Evolutionary conservation across 78 protist species (phyloP), one percentile per base, ranked within the genome.

Genomic region (Kipferlia bialata): DNA sequence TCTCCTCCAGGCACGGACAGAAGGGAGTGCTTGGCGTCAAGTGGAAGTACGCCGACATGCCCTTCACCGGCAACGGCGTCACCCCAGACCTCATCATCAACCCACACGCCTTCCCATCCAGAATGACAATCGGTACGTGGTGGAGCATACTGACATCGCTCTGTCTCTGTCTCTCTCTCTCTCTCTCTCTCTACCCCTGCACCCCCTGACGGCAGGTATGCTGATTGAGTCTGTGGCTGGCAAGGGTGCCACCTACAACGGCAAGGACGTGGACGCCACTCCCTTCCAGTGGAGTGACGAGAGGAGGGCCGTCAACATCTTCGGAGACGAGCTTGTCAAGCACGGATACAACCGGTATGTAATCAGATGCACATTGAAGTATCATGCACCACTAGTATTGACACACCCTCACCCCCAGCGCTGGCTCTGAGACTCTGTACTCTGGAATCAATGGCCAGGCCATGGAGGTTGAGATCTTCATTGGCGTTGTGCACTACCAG

Each of bases 61-160:
- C 99, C 29, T 96, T 94, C 83, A 69, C 93, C 22, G 95, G 87
- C 56, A 36, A 70, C 18, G 98, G 98, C 55, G 62, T 93, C 33
- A 54, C n/a, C 31, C 96, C 97, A 1, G 97, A 96, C 68, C 76
- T 93, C 38, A 73, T 96, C 77, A 91, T 96, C 87, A 96, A 96
- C 79, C 99, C 99, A 34, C 93, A 96, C 79, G 95, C 93, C 32
- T 84, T 84, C 76, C 89, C 98, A n/a, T 92, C 98, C 16, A 91
- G 99, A 45, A 96, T 96, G 99, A 96, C 99, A 13, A 93, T 96
- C 33, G 87, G 86, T n/a, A n/a, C n/a, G n/a, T n/a, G n/a, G n/a
- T n/a, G n/a, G n/a, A 24, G 16, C 29, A 13, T 24, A 17, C 29
- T 12, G n/a, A n/a, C n/a, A n/a, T n/a, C n/a, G n/a, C n/a, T n/a